Evolutionary conservation across 805 yeast species (phyloP).

Genomic region (Saturnispora diversa): DNA sequence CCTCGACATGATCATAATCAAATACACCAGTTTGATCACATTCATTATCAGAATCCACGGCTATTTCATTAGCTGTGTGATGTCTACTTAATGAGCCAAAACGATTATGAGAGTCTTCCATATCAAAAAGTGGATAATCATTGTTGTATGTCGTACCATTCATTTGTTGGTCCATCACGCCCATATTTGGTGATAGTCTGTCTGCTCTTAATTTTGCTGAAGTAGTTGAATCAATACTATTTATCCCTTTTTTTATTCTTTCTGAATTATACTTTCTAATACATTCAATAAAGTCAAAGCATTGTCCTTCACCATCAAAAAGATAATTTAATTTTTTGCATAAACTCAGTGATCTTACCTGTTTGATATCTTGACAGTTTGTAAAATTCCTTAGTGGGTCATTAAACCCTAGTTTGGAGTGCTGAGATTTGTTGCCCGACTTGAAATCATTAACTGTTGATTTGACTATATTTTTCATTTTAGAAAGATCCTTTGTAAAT

Average conservation of each 20-base stretch:
- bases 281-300: conserved; percentile 21
- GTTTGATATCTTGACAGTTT: conserved; percentile 25
- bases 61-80: too few relatives aligned
- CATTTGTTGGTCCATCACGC: conserved; percentile 2
- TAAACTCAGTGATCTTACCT: conserved; percentile 19
- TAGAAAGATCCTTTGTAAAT: conserved; percentile 30
- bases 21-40: conserved; percentile 15
- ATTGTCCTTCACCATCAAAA: conserved; percentile 46
- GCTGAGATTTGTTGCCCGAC: conserved; percentile 29
- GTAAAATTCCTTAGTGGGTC: conserved; percentile 17
- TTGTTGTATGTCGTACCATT: background rate
- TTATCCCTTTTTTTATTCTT: background rate
- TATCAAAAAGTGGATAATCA: background rate
- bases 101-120: too few relatives aligned
- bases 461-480: conserved; percentile 30
- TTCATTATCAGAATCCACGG: conserved; percentile 5
- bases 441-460: conserved; percentile 32
- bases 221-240: background rate
- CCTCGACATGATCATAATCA: conserved; percentile 16
- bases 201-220: background rate
- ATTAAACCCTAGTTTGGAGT: conserved; percentile 18
- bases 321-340: conserved; percentile 32
- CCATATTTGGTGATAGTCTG: background rate
- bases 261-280: background rate
- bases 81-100: too few relatives aligned